Evolutionary conservation across 1,284 basidiomycete species (phyloP), one percentile per base, ranked within the genome.

Genomic region (Leccinum cinnamomeum): DNA sequence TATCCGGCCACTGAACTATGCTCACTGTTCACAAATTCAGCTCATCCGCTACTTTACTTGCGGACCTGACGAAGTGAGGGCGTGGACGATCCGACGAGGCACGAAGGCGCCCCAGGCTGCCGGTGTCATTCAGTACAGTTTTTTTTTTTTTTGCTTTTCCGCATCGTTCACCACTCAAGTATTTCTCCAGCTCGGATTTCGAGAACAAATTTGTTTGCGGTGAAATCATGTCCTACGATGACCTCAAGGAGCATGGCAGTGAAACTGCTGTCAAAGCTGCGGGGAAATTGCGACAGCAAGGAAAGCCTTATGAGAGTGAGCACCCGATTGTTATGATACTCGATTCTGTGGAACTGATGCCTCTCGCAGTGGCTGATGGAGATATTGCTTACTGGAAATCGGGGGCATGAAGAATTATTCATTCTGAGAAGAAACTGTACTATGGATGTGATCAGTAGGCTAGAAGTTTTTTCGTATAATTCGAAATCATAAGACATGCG

Each of bases 191-290:
- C 80, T 88, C 93, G 53, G 95, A 97, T 78, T 97, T 97, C 74
- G 93, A 98, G 81, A 93, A 97, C 77, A 97, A 97, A 80, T 98
- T 99, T 71, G 93, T 99, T n/a, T 99, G 97, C 71, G 97, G 97
- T 78, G 97, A 99, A 79, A 98, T 99, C 75, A 98, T 98, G 94
- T 74, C 88, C 4, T 98, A 90, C 72, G 88, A 89, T 0, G 97
- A 98, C 75, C 82, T 99, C 67, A 92, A 92, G 75, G 95, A 98
- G 78, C 82, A 95, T 71, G 97, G 95, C 14, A 91, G 88, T 66
- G 97, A 99, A 81, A 68, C 85, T 3, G 88, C 90, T 11, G 95
- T 97, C 75, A 98, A 98, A 79, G 94, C 96, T 48, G 95, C 92
- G 20, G 97, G 97, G 51, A 98, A 97, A 79, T 85, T 97, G 64